Evolutionary conservation across 1,139 yeast species (phyloP).

Genomic region (Yamadazyma oceani): DNA sequence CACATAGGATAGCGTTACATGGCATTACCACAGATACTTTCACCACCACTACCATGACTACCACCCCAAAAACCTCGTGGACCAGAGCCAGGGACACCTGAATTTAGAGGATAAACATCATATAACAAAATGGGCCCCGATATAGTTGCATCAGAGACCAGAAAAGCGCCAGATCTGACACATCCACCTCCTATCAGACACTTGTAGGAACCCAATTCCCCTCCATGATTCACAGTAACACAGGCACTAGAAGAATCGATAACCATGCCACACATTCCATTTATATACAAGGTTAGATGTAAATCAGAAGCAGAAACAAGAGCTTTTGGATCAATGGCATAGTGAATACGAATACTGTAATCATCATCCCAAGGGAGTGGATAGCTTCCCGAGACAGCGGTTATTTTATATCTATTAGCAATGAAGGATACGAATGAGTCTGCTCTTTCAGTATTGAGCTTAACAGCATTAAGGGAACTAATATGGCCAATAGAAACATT

Average conservation of each 20-base stretch:
- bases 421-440: background rate
- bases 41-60: too few relatives aligned
- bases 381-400: background rate
- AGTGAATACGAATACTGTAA: background rate
- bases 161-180: too few relatives aligned
- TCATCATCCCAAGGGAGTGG: conserved; percentile 5
- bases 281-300: conserved; percentile 7
- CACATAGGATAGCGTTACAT: too few relatives aligned
- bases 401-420: conserved; percentile 4
- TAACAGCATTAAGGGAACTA: conserved; percentile 13
- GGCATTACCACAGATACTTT: too few relatives aligned
- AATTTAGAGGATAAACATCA: too few relatives aligned
- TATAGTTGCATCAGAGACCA: too few relatives aligned
- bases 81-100: too few relatives aligned
- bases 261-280: conserved; percentile 11
- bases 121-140: too few relatives aligned
- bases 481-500: conserved; percentile 7
- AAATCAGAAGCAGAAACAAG: conserved; percentile 2
- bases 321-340: conserved; percentile 6
- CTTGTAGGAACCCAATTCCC: too few relatives aligned
- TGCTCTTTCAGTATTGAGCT: conserved; percentile 6
- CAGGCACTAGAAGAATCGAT: conserved; percentile 10
- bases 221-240: background rate
- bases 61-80: too few relatives aligned
- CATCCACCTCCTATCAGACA: too few relatives aligned